Base-by-base conservation (phyloP, 179 eudicot genomes). In the Drosera spatulata region DNA sequence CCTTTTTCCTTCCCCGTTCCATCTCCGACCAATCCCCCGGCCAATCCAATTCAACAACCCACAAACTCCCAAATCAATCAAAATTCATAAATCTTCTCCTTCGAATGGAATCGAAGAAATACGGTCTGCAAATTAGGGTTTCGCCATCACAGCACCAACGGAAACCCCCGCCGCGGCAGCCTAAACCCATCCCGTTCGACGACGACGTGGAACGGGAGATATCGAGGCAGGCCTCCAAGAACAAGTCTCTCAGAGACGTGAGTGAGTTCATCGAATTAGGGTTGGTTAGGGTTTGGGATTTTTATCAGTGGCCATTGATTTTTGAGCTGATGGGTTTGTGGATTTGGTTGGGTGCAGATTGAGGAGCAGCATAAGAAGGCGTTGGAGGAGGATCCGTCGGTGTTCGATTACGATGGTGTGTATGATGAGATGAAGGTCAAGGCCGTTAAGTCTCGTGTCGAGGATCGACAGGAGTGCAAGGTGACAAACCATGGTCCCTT, bases 301-400 rank as follows among this genome's bases (percentile, higher is more conserved):
- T 42, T 43, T 50, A 3, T 50, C 14, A 42, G 10, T 65, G 6
- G 37, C 44, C 8, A 48, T 50, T 4, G 8, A 15, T 6, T 33
- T 62, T 64, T 5, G 6, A n/a, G n/a, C n/a, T n/a, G 44, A 14
- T 10, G 43, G 8, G 9, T 59, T 22, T 48, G 15, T 48, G 61
- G 5, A 13, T 12, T 2, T 9, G 51, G 5, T 65, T 47, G 46
- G 61, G 4, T 51, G 55, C 49, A 91, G 98, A 76, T 80, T 66
- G 98, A 88, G 71, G 88, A 91, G 75, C 95, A 83, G 77, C 96
- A 88, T 54, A 85, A 85, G 76, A 88, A 88, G 71, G 91, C 96
- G 0, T 71, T 88, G 67, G 96, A 88, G 60, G 98, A 91, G 72
- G 98, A 91, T 55, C 96, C 98, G 4, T 78, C 87, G 4, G 85